Percentiles rank a stretch among this genome's conserved stretches.
Evolutionary conservation across 768 basidiomycete species (phyloP).

Genomic region (Mycena floridula): DNA sequence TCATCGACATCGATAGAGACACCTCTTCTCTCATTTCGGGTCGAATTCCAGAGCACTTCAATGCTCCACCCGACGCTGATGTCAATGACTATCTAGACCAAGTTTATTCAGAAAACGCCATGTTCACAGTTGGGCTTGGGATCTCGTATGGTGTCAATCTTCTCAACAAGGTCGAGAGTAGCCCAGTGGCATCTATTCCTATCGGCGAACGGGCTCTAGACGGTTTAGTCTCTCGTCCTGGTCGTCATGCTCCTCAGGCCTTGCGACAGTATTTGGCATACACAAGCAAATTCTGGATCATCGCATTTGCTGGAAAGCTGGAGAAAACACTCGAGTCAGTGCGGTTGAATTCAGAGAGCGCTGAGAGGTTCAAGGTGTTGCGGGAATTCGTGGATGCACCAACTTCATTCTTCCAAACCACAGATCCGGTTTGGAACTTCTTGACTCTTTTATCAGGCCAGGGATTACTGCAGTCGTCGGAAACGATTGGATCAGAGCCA

Average conservation of each 20-base stretch:
- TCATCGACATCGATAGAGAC: constrained; percentile 4
- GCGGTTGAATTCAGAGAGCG: no score
- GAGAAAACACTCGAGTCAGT: no score
- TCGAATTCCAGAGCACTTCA: constrained; percentile 2
- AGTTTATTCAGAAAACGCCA: not conserved
- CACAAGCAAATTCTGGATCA: no score
- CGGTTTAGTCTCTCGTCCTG: constrained; percentile 2
- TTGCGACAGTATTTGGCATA: no score
- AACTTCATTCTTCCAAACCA: no score
- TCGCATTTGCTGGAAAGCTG: no score
- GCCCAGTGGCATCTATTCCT: not conserved
- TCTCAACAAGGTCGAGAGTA: not conserved
- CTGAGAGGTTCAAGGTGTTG: no score
- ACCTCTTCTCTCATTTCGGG: constrained; percentile 3
- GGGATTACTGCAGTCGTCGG: no score
- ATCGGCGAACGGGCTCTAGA: constrained; percentile 3
- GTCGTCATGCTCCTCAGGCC: not conserved
- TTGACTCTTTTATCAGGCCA: no score
- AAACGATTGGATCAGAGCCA: no score
- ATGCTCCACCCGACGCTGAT: constrained; percentile 3
- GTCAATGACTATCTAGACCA: constrained; percentile 2
- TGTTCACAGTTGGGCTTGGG: constrained; percentile 3
- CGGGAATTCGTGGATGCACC: no score
- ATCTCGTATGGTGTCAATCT: constrained; percentile 1
- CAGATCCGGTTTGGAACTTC: no score